Base-by-base conservation (phyloP, 2,329 filamentous ascomycete species). In the Fulvia fulva region DNA sequence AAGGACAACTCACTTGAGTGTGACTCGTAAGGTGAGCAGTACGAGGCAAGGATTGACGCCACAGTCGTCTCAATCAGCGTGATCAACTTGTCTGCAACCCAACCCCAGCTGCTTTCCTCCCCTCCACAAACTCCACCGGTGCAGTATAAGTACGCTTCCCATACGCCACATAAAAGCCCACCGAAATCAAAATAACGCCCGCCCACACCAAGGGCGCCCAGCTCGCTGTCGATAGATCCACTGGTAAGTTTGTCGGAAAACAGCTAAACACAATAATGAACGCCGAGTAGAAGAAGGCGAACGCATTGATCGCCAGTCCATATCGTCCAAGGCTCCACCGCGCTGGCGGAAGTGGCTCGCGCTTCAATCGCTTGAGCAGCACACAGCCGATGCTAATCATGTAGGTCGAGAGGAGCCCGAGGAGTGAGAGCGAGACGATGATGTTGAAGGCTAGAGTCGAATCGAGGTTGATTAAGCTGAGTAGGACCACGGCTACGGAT, bases 401-500 rank as follows among this genome's bases (percentile, higher is more conserved):
- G 63, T 74, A 75, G 2, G 72, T 74, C 30, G 63, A 68, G 53
- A 75, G 66, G 22, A 75, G 68, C 2, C 68, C 71, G 3, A 70
- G 65, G 1, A 71, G 64, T 0, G 69, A 70, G 1, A 75, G 65
- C 14, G 72, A 74, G 22, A 72, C 67, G 57, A 75, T 71, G 53
- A 71, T 67, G 59, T 72, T 74, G 65, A 75, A 73, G 19, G 73
- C 73, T 23, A 69, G 58, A 2, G 65, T 66, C 21, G 71, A 73
- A 8, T 73, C 73, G 26, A 75, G 65, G 19, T 70, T 66, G 62
- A 75, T 72, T 41, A 74, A 63, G 21, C 67, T 66, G 23, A 75
- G 68, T 14, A 74, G 53, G 19, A 68, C 63, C 12, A 67, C 65
- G 49, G 68, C 61, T 34, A 68, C 46, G 9, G 70, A 70, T 3